These are phyloP conservation scores for Fusarium nodosum DNA, from an alignment of 2,329 filamentous ascomycete genomes.

Conservation along the genomic window DNA sequence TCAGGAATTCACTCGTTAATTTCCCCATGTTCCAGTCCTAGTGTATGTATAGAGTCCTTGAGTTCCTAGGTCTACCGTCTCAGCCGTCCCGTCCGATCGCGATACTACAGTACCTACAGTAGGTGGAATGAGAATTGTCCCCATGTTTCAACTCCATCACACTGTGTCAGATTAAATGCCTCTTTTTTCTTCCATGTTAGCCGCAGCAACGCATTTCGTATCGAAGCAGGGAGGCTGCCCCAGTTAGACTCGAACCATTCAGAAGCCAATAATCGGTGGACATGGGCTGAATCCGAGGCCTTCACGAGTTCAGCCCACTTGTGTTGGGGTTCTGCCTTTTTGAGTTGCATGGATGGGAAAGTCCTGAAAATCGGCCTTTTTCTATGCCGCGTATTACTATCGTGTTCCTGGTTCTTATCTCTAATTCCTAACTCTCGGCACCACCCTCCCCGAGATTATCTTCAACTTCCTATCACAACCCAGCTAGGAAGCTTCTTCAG, in stretches of 20 bases:
- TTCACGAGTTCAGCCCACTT: slow-evolving; percentile 26
- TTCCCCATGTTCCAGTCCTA: slow-evolving; percentile 27
- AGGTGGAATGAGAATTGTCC: slow-evolving; percentile 7
- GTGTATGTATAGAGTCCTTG: neutral
- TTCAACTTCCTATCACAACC: slow-evolving; percentile 17
- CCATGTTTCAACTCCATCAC: slow-evolving; percentile 19
- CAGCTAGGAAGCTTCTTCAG: slow-evolving; percentile 12
- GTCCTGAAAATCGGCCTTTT: neutral
- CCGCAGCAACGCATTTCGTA: slow-evolving; percentile 30
- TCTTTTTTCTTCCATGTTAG: slow-evolving; percentile 30
- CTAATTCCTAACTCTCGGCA: slow-evolving; percentile 10
- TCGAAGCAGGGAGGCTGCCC: slow-evolving; percentile 22
- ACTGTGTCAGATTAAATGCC: slow-evolving; percentile 40
- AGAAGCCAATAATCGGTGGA: slow-evolving; percentile 15
- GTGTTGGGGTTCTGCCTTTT: slow-evolving; percentile 21
- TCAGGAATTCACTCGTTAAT: slow-evolving; percentile 23
- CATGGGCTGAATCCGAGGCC: slow-evolving; percentile 29
- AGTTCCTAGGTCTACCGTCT: neutral
- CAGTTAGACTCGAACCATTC: slow-evolving; percentile 16
- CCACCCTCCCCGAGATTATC: slow-evolving; percentile 14
- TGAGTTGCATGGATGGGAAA: slow-evolving; percentile 17
- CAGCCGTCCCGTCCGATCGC: slow-evolving; percentile 21
- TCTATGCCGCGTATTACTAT: slow-evolving; percentile 21
- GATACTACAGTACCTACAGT: slow-evolving; percentile 27
- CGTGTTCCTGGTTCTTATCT: slow-evolving; percentile 19